Percentiles rank a stretch among this genome's conserved stretches.
Evolutionary conservation across 2,329 filamentous ascomycete species (phyloP).

Genomic region (Cryphonectria nitschkei): DNA sequence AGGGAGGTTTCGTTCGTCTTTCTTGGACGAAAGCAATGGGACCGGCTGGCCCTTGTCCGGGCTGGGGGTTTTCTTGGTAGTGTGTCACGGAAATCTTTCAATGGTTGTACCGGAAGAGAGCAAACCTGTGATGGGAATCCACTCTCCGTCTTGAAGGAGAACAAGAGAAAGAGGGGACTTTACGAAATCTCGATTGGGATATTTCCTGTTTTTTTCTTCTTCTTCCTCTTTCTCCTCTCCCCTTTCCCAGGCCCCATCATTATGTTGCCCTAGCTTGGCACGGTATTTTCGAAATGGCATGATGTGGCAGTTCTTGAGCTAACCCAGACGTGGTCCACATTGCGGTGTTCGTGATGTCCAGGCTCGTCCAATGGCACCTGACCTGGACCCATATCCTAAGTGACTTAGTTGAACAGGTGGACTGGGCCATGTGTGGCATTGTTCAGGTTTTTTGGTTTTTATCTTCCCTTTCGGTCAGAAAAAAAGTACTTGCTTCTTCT

Average conservation of each 20-base stretch:
- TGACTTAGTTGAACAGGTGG: background rate
- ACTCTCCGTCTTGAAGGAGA: background rate
- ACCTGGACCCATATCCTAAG: background rate
- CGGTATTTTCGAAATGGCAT: background rate
- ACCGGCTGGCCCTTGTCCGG: constrained; percentile 8
- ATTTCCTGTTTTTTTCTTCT: background rate
- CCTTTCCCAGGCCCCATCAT: background rate
- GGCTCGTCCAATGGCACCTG: background rate
- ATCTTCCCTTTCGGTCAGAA: background rate
- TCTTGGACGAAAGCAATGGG: background rate
- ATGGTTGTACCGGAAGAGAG: constrained; percentile 10
- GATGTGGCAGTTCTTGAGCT: constrained; percentile 8
- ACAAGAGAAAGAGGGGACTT: constrained; percentile 7
- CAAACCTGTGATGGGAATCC: constrained; percentile 22
- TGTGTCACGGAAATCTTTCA: constrained; percentile 12
- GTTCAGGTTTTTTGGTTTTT: background rate
- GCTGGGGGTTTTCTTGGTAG: background rate
- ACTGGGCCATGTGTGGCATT: constrained; percentile 7
- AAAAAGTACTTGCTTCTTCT: constrained; percentile 12
- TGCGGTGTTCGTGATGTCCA: constrained; percentile 11
- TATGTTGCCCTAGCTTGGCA: background rate
- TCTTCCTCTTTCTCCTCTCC: background rate
- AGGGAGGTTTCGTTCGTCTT: background rate
- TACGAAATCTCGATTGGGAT: constrained; percentile 1
- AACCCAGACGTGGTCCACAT: constrained; percentile 17